Percentiles rank a stretch among this genome's conserved stretches.
Conservation (phyloP, 805 yeast genomes). For the Kluyveromyces wickerhamii region DNA sequence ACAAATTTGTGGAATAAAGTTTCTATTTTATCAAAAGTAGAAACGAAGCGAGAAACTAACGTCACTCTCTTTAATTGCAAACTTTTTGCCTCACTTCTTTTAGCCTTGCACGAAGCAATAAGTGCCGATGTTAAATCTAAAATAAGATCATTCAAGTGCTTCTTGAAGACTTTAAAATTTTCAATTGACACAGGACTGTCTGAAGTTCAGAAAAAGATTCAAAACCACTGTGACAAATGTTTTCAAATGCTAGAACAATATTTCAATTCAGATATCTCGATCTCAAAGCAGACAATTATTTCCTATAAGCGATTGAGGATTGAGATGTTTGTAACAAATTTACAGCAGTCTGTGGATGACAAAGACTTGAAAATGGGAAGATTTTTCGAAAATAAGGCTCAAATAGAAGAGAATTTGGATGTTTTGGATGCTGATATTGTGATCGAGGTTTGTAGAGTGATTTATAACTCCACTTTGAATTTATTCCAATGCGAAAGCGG, state of each 20-base stretch:
- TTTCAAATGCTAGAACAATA: slow-evolving; percentile 18
- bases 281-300: slow-evolving; percentile 6
- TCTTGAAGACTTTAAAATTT: slow-evolving; percentile 23
- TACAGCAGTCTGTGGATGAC: slow-evolving; percentile 26
- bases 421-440: slow-evolving; percentile 13
- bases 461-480: slow-evolving; percentile 28
- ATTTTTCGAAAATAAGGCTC: slow-evolving; percentile 29
- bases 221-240: slow-evolving; percentile 26
- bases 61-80: slow-evolving; percentile 16
- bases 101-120: slow-evolving; percentile 28
- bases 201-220: slow-evolving; percentile 16
- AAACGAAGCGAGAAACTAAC: slow-evolving; percentile 7
- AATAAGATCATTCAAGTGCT: slow-evolving; percentile 29
- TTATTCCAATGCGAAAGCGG: slow-evolving; percentile 3
- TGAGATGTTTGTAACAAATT: slow-evolving; percentile 28
- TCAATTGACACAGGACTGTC: slow-evolving; percentile 22
- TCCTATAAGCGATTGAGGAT: slow-evolving; percentile 17
- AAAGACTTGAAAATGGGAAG: slow-evolving; percentile 32
- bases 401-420: slow-evolving; percentile 10
- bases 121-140: slow-evolving; percentile 17
- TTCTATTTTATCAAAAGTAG: slow-evolving; percentile 22
- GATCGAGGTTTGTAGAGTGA: slow-evolving; percentile 28
- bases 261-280: slow-evolving; percentile 1
- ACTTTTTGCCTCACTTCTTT: slow-evolving; percentile 27
- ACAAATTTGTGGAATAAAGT: slow-evolving; percentile 34